Conservation (phyloP, 2,329 filamentous ascomycete species). For the Tolypocladium tropicale region DNA sequence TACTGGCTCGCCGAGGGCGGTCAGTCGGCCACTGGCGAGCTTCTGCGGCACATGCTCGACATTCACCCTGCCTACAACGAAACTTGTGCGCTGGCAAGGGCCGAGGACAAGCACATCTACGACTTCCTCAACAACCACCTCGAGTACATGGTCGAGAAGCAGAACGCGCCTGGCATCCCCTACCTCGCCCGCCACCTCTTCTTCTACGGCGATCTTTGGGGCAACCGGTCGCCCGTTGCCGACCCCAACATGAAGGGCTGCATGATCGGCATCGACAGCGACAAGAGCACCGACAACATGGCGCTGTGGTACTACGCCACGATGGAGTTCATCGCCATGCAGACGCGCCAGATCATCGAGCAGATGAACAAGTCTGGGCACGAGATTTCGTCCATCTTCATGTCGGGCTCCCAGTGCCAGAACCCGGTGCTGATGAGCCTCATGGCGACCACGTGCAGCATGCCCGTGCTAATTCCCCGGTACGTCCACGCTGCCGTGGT, state of each 20-base stretch:
- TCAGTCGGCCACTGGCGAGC: conserved; percentile 89
- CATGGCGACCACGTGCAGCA: conserved; percentile 79
- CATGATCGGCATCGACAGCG: conserved; percentile 75
- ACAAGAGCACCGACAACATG: conserved; percentile 78
- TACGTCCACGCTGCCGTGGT: conserved; percentile 95
- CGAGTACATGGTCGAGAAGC: conserved; percentile 59
- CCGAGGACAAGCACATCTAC: conserved; percentile 82
- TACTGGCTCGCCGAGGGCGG: conserved; percentile 98
- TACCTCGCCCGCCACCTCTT: conserved; percentile 91
- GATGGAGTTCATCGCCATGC: conserved; percentile 96
- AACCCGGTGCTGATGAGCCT: conserved; percentile 87
- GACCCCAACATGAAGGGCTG: conserved; percentile 89
- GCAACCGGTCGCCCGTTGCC: conserved; percentile 88
- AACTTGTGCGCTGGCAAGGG: conserved; percentile 67
- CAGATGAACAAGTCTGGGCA: conserved; percentile 89
- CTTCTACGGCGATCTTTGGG: conserved; percentile 97
- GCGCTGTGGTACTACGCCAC: conserved; percentile 91
- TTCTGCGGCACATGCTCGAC: conserved; percentile 88
- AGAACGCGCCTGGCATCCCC: conserved; percentile 63
- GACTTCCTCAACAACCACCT: conserved; percentile 89
- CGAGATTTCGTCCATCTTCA: conserved; percentile 86
- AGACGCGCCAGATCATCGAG: conserved; percentile 91
- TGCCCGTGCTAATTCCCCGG: conserved; percentile 86
- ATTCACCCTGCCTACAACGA: conserved; percentile 86
- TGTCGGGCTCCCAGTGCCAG: conserved; percentile 97